A percentile compares a stretch with the other conserved stretches of the same genome.
phyloP scores from a whole-genome alignment of 2,329 filamentous ascomycete species.

The Talaromyces sp. region DNA sequence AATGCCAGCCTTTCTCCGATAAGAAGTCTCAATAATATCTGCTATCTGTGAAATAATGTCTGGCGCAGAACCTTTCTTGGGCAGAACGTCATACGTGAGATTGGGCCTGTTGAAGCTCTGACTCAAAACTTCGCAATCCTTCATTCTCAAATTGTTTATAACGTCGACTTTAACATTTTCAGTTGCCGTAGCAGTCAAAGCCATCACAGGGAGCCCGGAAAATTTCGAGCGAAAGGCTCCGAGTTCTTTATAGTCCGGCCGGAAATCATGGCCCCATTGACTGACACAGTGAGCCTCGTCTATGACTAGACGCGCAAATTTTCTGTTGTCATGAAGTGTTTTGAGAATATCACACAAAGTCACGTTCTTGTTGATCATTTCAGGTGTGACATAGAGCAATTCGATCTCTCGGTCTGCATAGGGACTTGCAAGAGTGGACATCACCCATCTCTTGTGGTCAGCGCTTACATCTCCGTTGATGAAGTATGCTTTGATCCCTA shows the following conservation, averaged over 20 bases:
- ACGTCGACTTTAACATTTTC: slow-evolving; percentile 89
- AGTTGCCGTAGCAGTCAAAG: slow-evolving; percentile 91
- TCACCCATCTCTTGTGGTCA: slow-evolving; percentile 64
- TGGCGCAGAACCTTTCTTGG: slow-evolving; percentile 62
- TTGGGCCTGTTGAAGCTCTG: slow-evolving; percentile 99
- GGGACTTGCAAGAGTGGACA: slow-evolving; percentile 60
- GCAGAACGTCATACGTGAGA: slow-evolving; percentile 78
- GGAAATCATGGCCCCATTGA: slow-evolving; percentile 98
- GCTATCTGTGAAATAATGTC: slow-evolving; percentile 55
- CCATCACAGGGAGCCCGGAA: slow-evolving; percentile 83
- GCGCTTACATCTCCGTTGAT: slow-evolving; percentile 74
- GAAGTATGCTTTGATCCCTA: slow-evolving; percentile 75
- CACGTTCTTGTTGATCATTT: slow-evolving; percentile 86
- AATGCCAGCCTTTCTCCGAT: slow-evolving; percentile 75
- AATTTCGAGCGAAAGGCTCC: slow-evolving; percentile 72
- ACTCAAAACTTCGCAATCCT: slow-evolving; percentile 72
- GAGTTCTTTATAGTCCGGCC: slow-evolving; percentile 89
- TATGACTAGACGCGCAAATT: slow-evolving; percentile 87
- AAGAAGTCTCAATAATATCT: slow-evolving; percentile 64
- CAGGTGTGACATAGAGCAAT: slow-evolving; percentile 90
- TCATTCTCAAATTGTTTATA: slow-evolving; percentile 84
- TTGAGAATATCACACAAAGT: slow-evolving; percentile 66
- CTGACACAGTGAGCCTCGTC: slow-evolving; percentile 99
- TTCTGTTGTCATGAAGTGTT: slow-evolving; percentile 65
- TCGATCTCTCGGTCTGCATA: slow-evolving; percentile 76